Base-by-base conservation (phyloP, 371 early-diverging fungal species). In the Rozella allomycis region DNA sequence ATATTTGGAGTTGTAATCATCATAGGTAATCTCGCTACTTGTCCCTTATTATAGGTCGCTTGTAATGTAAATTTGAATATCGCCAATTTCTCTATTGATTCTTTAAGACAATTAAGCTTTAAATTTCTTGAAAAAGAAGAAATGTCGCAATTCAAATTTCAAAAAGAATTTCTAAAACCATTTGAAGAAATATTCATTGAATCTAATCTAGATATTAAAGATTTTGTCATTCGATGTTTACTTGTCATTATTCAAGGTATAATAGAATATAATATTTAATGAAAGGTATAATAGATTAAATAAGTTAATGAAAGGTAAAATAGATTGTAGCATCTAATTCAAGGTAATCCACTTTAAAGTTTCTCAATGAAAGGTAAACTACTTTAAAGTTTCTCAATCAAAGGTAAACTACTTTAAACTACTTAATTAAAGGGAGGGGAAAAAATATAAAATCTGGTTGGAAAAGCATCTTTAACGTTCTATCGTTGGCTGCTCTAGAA, bases 41-140 rank as follows among this genome's bases (percentile, higher is more conserved):
- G n/a, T n/a, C n/a, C n/a, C n/a, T n/a, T n/a, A n/a, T n/a, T n/a
- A n/a, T n/a, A n/a, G n/a, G 86, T 85, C 12, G 86, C 85, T 2
- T 81, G 80, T 26, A 74, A 85, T 38, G 61, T 69, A 18, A 80
- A 84, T 54, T 60, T 74, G 17, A 72, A 74, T 14, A 81, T 86
- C 1, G 78, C 74, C 17, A 72, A 77, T 35, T 90, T 87, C 62
- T 78, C 84, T 1, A 37, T 90, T 30, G 91, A 90, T 45, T 84
- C 85, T 16, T 55, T 90, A 35, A 61, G 87, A 10, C 87, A 90
- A 50, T 53, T 90, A 28, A 65, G 84, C n/a, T 77, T 81, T 71
- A 79, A 83, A 51, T 90, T 90, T 39, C 58, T 90, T 58, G 87
- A 83, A 37, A 67, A 78, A 44, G 87, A 84, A 50, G 91, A 90